These are phyloP conservation scores for Solanum ossicruentum DNA, from an alignment of 257 asterid genomes.

Conservation along the genomic window DNA sequence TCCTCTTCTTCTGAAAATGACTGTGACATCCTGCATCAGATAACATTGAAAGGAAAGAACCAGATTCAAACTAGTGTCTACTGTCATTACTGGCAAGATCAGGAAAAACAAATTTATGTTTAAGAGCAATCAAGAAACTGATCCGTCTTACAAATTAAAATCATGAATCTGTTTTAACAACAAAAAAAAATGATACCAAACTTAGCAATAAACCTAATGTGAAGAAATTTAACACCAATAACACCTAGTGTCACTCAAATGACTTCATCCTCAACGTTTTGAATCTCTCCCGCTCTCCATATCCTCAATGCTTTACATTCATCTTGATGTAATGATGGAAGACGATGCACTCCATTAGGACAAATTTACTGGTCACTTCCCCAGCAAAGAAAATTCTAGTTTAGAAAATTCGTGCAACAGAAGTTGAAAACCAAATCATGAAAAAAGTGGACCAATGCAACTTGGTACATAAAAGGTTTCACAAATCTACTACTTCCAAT, in stretches of 20 bases:
- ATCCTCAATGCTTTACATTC: not conserved
- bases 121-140: not conserved
- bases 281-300: not conserved
- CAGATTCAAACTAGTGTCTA: not conserved
- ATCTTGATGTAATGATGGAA: not conserved
- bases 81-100: not conserved
- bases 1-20: conserved; percentile 79
- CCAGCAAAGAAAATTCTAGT: not conserved
- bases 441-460: not conserved
- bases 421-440: not conserved
- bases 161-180: not conserved
- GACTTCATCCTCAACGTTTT: not conserved
- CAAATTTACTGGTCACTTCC: not conserved
- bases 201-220: not conserved
- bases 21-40: conserved; percentile 61
- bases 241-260: not conserved
- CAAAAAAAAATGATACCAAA: not conserved
- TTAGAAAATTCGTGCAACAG: not conserved
- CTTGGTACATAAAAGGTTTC: not conserved
- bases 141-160: not conserved
- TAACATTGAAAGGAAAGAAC: not conserved
- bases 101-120: not conserved
- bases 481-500: not conserved
- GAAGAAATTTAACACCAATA: not conserved
- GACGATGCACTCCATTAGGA: not conserved